Conservation (phyloP, 129 eudicot genomes). For the Scalesia atractyloides region DNA sequence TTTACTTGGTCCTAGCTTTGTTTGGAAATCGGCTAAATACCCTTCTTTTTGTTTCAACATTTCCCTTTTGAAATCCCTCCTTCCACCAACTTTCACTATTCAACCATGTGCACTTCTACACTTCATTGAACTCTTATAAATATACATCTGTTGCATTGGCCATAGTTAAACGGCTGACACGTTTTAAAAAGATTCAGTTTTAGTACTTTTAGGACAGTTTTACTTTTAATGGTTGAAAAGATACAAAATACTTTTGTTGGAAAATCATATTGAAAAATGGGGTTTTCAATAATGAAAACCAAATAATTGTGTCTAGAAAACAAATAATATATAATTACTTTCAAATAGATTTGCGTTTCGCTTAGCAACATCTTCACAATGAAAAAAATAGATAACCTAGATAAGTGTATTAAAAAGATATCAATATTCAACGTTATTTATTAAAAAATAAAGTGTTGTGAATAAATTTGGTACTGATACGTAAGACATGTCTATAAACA, state of each 20-base stretch:
- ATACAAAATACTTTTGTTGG: neutral
- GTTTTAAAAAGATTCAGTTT: neutral
- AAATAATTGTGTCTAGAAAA: too few species aligned
- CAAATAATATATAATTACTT: too few species aligned
- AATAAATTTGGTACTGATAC: neutral
- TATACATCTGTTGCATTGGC: conserved; percentile 4
- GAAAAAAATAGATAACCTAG: neutral
- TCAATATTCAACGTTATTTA: neutral
- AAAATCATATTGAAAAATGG: neutral
- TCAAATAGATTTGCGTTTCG: too few species aligned
- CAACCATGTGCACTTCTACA: conserved; percentile 18
- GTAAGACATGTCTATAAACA: too few species aligned
- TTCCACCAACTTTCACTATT: conserved; percentile 17
- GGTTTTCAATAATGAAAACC: too few species aligned
- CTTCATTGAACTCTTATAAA: neutral
- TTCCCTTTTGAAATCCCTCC: conserved; percentile 10
- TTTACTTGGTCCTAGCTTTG: conserved; percentile 19
- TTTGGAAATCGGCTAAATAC: conserved; percentile 23
- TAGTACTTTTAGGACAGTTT: neutral
- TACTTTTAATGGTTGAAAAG: neutral
- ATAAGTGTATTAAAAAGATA: neutral
- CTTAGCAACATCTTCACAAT: neutral
- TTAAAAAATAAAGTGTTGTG: neutral
- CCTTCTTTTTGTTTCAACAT: conserved; percentile 27
- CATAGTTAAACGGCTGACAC: conserved; percentile 2